Percentiles rank a stretch among this genome's conserved stretches.
Conservation (phyloP, 208 protist genomes). For the Vickermania ingenoplastis region DNA sequence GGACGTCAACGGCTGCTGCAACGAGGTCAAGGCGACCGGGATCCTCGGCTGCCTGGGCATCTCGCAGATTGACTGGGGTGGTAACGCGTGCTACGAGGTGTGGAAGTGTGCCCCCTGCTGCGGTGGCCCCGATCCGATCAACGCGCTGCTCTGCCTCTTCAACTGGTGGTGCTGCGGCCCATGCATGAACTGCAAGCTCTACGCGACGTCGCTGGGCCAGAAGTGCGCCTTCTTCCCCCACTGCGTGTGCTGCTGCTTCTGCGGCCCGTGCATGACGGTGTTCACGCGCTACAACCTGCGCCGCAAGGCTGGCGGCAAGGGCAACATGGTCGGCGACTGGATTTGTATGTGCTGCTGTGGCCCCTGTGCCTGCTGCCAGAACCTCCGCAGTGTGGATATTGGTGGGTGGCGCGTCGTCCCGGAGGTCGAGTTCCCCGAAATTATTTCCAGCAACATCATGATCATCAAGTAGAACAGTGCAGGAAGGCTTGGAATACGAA, state of each 20-base stretch:
- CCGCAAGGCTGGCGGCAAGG: slow-evolving; percentile 50
- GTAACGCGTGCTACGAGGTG: slow-evolving; percentile 60
- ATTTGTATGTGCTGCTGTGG: slow-evolving; percentile 57
- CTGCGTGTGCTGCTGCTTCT: slow-evolving; percentile 38
- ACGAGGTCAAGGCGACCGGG: slow-evolving; percentile 24
- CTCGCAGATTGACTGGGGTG: slow-evolving; percentile 57
- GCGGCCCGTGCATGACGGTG: slow-evolving; percentile 18
- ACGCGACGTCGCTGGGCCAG: slow-evolving; percentile 61
- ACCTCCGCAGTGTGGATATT: slow-evolving; percentile 47
- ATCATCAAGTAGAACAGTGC: slow-evolving; percentile 2
- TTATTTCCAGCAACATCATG: slow-evolving; percentile 50
- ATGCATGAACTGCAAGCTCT: slow-evolving; percentile 54
- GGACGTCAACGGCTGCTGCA: not conserved
- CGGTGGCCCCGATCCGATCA: slow-evolving; percentile 38
- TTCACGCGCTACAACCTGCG: slow-evolving; percentile 83
- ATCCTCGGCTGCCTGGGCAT: slow-evolving; percentile 45
- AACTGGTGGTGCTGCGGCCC: slow-evolving; percentile 41
- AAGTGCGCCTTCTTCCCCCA: slow-evolving; percentile 58
- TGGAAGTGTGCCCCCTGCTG: slow-evolving; percentile 68
- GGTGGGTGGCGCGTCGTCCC: slow-evolving; percentile 52
- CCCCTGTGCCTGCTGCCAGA: slow-evolving; percentile 64
- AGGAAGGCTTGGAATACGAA: no score
- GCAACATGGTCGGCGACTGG: slow-evolving; percentile 75
- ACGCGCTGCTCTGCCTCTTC: slow-evolving; percentile 30
- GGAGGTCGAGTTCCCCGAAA: slow-evolving; percentile 24